A percentile compares a stretch with the other conserved stretches of the same genome.
These are phyloP conservation scores for Naganishia randhawae DNA, from an alignment of 768 basidiomycete species.

Conservation along the genomic window DNA sequence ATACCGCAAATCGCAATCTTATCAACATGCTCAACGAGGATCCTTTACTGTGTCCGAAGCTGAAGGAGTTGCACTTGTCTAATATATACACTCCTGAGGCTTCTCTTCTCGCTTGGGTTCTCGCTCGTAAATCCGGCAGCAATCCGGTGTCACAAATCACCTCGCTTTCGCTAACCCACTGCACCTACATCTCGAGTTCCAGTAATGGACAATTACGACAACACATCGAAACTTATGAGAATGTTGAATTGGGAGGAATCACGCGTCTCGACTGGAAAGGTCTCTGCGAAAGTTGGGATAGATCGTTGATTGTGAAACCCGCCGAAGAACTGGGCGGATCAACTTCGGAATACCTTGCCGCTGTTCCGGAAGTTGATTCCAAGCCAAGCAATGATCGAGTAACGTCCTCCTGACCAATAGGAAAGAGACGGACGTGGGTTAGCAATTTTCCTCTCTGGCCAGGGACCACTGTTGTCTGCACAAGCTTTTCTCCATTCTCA, in stretches of 20 bases:
- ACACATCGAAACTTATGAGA: neutral
- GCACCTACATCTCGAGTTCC: constrained; percentile 6
- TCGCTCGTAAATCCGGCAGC: neutral
- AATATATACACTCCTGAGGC: neutral
- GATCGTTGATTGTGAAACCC: neutral
- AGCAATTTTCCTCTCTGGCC: neutral
- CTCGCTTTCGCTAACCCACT: neutral
- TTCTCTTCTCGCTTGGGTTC: neutral
- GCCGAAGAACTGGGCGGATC: neutral
- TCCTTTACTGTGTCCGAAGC: neutral
- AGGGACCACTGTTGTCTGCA: no score
- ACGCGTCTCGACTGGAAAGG: neutral
- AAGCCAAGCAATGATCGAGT: neutral
- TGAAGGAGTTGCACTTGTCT: neutral
- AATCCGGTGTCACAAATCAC: neutral
- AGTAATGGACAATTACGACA: neutral
- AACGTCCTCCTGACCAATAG: neutral
- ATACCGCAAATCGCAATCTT: neutral
- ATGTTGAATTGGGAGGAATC: neutral
- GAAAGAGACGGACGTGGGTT: neutral
- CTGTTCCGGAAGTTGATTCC: neutral
- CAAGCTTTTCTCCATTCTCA: no score
- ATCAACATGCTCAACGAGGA: neutral
- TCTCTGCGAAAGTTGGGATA: neutral
- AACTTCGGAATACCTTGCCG: neutral